Conservation (phyloP, 768 basidiomycete genomes). For the Pleurotus tuoliensis region DNA sequence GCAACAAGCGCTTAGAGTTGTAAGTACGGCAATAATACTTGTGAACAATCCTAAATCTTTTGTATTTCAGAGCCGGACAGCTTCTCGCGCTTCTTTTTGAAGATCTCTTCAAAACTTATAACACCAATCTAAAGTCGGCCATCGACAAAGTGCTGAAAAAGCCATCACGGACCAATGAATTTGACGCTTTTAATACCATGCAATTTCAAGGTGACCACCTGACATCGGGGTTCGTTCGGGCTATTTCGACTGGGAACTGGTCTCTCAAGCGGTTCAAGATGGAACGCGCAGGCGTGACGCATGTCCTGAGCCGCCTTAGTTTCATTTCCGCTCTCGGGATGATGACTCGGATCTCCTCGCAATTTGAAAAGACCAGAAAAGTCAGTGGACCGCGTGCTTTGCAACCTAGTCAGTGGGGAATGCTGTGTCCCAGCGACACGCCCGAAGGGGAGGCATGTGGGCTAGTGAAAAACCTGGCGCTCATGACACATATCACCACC, state of each 20-base stretch:
- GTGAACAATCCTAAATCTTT: slow-evolving; percentile 11
- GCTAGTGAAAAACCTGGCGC: slow-evolving; percentile 94
- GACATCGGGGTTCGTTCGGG: slow-evolving; percentile 92
- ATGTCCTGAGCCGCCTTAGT: slow-evolving; percentile 90
- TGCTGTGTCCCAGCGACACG: slow-evolving; percentile 96
- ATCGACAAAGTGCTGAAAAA: slow-evolving; percentile 99
- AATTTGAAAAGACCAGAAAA: slow-evolving; percentile 99
- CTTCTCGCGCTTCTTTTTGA: slow-evolving; percentile 94
- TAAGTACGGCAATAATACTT: slow-evolving; percentile 35
- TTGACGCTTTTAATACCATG: slow-evolving; percentile 93
- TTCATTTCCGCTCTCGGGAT: slow-evolving; percentile 98
- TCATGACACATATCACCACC: slow-evolving; percentile 99
- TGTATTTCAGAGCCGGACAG: slow-evolving; percentile 76
- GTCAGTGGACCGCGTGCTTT: slow-evolving; percentile 96
- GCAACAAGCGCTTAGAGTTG: slow-evolving; percentile 98
- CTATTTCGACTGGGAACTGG: slow-evolving; percentile 99
- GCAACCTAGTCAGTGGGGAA: slow-evolving; percentile 99
- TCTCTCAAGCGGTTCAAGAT: slow-evolving; percentile 98
- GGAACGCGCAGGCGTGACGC: slow-evolving; percentile 97
- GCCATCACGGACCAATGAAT: slow-evolving; percentile 88
- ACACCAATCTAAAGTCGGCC: slow-evolving; percentile 87
- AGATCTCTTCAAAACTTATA: slow-evolving; percentile 98
- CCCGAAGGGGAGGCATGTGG: slow-evolving; percentile 99
- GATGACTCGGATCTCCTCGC: slow-evolving; percentile 99
- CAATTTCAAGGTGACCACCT: slow-evolving; percentile 95